phyloP scores from a whole-genome alignment of 2,329 filamentous ascomycete species.

The Dothistroma septosporum region DNA sequence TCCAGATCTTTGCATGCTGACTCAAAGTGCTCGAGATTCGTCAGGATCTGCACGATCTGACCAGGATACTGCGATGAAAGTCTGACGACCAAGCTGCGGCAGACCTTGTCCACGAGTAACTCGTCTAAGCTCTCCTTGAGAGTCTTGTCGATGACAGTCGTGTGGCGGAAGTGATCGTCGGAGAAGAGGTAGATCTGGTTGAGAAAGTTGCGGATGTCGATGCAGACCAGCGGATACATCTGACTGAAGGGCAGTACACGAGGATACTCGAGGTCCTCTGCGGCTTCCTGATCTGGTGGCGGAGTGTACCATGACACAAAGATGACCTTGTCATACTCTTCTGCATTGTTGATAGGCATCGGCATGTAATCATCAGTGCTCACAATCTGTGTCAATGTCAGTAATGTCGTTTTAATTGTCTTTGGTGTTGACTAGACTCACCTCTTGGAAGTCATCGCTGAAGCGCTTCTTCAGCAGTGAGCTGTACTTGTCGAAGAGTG shows the following conservation, averaged over 20 bases:
- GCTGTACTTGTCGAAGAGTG: conserved; percentile 88
- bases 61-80: conserved; percentile 90
- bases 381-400: conserved; percentile 49
- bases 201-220: conserved; percentile 94
- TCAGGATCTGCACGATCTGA: conserved; percentile 97
- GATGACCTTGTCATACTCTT: conserved; percentile 93
- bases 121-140: conserved; percentile 86
- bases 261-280: conserved; percentile 74
- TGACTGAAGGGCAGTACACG: conserved; percentile 96
- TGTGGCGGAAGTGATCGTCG: conserved; percentile 91
- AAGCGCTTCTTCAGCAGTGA: conserved; percentile 86
- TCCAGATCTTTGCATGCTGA: conserved; percentile 87
- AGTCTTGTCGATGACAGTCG: conserved; percentile 84
- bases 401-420: not conserved
- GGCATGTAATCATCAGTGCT: conserved; percentile 99
- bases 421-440: conserved; percentile 33
- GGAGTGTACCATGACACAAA: conserved; percentile 95
- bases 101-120: conserved; percentile 88
- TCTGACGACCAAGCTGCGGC: conserved; percentile 80
- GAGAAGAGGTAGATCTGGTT: conserved; percentile 99
- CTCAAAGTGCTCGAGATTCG: conserved; percentile 96
- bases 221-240: conserved; percentile 98
- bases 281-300: conserved; percentile 57
- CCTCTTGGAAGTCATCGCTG: conserved; percentile 92
- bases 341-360: conserved; percentile 86